Base-by-base conservation (phyloP, 1,284 basidiomycete genomes). In the Ganoderma resinaceum region DNA sequence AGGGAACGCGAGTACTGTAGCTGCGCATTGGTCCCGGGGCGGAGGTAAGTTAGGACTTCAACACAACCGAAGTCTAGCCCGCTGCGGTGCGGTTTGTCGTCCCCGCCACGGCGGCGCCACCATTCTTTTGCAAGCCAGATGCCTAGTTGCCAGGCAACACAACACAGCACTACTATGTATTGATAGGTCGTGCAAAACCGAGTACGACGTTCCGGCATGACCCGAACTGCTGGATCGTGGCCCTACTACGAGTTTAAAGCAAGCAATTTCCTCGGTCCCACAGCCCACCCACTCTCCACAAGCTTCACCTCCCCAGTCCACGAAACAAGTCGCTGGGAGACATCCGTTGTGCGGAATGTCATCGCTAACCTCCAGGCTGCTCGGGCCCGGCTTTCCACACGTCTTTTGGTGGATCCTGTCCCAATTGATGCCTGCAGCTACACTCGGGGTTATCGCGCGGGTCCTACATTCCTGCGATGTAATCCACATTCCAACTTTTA, bases 351-450 rank as follows among this genome's bases (percentile, higher is more conserved):
- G n/a, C 46, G 12, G 23, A 26, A 52, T 52, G 46, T 23, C 23
- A 26, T 52, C 62, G 20, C 33, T 11, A 12, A n/a, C 33, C 8
- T 63, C 62, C 37, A 55, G 26, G 52, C n/a, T 59, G 2, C 12
- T 59, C 8, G 57, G 61, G 6, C 66, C 66, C 5, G 66, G 66
- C 2, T 38, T 68, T n/a, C 49, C 35, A 8, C 53, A 38, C 59
- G 42, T 65, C 18, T 18, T 61, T 16, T 42, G 63, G 23, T 35
- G 16, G 29, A 38, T 31, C 33, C 7, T 58, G 18, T 31, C 33
- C 20, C 55, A 23, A 23, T n/a, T 38, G 38, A 49, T 29, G 20
- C 67, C 58, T 7, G 63, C 43, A 29, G n/a, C 33, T 26, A n/a
- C 46, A 3, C 12, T 62, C 2, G 29, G 49, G 7, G 26, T 53